A percentile compares a stretch with the other conserved stretches of the same genome.
These are phyloP conservation scores for Saraca asoca DNA, from an alignment of 331 rosid species.

Conservation along the genomic window DNA sequence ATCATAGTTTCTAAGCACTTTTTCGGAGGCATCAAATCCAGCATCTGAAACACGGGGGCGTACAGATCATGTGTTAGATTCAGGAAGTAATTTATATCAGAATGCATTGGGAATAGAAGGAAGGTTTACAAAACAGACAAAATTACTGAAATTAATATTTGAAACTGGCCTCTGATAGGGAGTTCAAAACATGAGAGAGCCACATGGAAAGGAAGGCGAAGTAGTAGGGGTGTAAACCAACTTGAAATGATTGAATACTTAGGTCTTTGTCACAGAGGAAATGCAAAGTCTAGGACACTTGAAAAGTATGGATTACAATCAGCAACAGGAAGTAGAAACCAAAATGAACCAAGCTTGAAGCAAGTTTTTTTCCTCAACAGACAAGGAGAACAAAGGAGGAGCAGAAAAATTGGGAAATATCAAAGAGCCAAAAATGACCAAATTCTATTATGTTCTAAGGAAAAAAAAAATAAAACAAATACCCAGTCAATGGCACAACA, in stretches of 20 bases:
- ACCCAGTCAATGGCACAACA: not conserved
- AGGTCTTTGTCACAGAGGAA: slow-evolving; percentile 79
- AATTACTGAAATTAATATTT: slow-evolving; percentile 1
- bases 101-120: not conserved
- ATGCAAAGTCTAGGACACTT: slow-evolving; percentile 70
- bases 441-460: not conserved
- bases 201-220: slow-evolving; percentile 31
- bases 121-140: slow-evolving; percentile 16
- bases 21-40: not conserved
- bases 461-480: slow-evolving; percentile 11
- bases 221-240: slow-evolving; percentile 33
- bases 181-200: slow-evolving; percentile 35
- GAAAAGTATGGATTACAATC: slow-evolving; percentile 51
- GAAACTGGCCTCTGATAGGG: slow-evolving; percentile 10
- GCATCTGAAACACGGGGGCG: not conserved
- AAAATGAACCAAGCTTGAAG: slow-evolving; percentile 33
- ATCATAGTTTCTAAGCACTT: too few species aligned
- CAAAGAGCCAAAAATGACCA: slow-evolving; percentile 11
- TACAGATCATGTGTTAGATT: not conserved
- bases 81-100: slow-evolving; percentile 7
- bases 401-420: not conserved
- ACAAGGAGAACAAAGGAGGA: slow-evolving; percentile 11
- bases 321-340: slow-evolving; percentile 42
- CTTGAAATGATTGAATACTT: slow-evolving; percentile 46
- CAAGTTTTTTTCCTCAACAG: slow-evolving; percentile 9